Evolutionary conservation across 805 yeast species (phyloP).

Genomic region (Candida oleophila): DNA sequence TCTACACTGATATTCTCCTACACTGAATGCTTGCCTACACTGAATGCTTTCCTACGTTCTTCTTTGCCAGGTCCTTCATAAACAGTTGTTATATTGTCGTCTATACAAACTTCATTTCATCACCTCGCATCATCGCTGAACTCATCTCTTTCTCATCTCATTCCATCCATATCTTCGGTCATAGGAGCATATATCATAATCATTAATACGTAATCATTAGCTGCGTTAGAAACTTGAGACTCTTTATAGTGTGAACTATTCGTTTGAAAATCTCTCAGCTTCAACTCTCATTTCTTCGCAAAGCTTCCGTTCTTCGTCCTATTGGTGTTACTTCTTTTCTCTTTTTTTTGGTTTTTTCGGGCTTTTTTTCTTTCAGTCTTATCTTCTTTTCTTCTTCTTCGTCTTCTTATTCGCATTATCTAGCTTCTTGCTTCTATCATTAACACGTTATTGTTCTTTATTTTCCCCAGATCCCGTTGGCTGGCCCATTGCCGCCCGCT

Average conservation of each 20-base stretch:
- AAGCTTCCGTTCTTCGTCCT: background rate
- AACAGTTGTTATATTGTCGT: background rate
- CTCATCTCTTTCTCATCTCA: background rate
- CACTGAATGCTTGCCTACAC: no score
- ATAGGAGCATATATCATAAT: constrained; percentile 18
- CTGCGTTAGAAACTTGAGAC: background rate
- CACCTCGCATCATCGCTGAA: background rate
- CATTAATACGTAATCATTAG: constrained; percentile 25
- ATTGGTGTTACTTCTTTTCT: no score
- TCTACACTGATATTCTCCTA: no score
- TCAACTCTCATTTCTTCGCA: background rate
- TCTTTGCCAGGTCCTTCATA: background rate
- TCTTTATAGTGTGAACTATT: background rate
- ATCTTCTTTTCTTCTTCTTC: background rate
- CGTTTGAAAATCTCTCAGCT: no score
- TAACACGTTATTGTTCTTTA: constrained; percentile 5
- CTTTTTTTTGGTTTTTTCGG: background rate
- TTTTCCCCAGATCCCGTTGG: constrained; percentile 21
- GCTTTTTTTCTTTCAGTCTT: no score
- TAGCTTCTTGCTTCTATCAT: background rate
- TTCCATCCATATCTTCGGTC: background rate
- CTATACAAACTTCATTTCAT: background rate
- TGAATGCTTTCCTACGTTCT: no score
- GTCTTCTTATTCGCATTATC: constrained; percentile 3
- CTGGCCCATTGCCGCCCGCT: constrained; percentile 10